Conservation (phyloP, 2,329 filamentous ascomycete species). For the Metarhizium humberi region DNA sequence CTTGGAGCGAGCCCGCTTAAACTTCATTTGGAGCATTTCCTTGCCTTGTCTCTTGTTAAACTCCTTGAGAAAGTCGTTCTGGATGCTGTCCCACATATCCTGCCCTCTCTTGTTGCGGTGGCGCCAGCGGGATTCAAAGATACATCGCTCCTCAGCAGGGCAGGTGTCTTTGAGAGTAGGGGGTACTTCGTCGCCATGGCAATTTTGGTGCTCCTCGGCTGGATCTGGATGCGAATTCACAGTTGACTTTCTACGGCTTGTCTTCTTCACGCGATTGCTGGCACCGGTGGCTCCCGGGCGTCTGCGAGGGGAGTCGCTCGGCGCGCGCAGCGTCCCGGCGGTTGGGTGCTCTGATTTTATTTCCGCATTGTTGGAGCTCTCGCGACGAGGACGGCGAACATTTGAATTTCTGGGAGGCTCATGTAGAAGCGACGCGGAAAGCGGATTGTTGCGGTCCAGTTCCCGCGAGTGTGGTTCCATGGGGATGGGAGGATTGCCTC, state of each 20-base stretch:
- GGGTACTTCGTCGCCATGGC: constrained; percentile 21
- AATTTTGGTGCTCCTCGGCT: constrained; percentile 25
- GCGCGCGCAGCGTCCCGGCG: constrained; percentile 10
- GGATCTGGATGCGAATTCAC: constrained; percentile 12
- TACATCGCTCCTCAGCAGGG: constrained; percentile 36
- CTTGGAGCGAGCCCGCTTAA: constrained; percentile 39
- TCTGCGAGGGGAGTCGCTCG: constrained; percentile 19
- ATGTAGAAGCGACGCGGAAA: constrained; percentile 12
- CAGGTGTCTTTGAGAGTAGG: constrained; percentile 34
- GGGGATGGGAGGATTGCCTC: constrained; percentile 12
- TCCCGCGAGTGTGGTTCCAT: constrained; percentile 17
- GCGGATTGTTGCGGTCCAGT: constrained; percentile 9
- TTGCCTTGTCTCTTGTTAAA: constrained; percentile 31
- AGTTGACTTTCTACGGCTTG: constrained; percentile 5
- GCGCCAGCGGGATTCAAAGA: constrained; percentile 39
- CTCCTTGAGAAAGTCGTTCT: constrained; percentile 27
- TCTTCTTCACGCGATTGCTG: constrained; percentile 19
- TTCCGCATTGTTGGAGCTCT: constrained; percentile 13
- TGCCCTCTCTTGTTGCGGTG: constrained; percentile 40
- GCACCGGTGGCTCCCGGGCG: constrained; percentile 10
- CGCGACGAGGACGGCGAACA: constrained; percentile 13
- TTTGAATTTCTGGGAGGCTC: constrained; percentile 13
- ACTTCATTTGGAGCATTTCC: constrained; percentile 47
- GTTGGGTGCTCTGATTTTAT: neutral
- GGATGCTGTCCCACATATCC: constrained; percentile 49